Percentiles rank a stretch among this genome's conserved stretches.
Conservation (phyloP, 257 asterid genomes). For the Craterostigma plantagineum region DNA sequence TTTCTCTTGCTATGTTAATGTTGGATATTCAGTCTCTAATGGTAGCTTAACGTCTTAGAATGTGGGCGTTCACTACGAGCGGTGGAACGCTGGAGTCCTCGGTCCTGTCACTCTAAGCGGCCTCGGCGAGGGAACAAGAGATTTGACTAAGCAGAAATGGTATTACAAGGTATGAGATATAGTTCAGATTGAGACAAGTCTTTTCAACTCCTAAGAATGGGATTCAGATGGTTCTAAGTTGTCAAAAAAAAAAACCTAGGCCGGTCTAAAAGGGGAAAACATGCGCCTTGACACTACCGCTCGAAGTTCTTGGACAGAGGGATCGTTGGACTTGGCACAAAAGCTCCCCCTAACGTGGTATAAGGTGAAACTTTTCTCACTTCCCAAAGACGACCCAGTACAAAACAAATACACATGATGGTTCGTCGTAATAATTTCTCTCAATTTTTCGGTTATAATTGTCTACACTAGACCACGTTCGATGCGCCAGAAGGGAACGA, state of each 20-base stretch:
- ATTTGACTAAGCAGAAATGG: conserved; percentile 75
- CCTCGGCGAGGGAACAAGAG: conserved; percentile 59
- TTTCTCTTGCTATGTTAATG: neutral
- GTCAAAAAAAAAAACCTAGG: conserved; percentile 16
- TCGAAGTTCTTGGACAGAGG: conserved; percentile 69
- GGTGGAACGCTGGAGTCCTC: conserved; percentile 68
- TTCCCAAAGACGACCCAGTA: neutral
- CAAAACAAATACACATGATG: too few relatives aligned
- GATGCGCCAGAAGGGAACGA: conserved; percentile 60
- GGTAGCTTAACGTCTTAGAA: conserved; percentile 26
- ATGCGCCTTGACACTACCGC: conserved; percentile 25
- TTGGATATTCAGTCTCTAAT: neutral
- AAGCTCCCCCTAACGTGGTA: conserved; percentile 92
- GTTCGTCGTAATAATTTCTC: too few relatives aligned
- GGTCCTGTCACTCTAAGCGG: conserved; percentile 74
- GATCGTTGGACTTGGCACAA: conserved; percentile 42
- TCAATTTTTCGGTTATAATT: too few relatives aligned
- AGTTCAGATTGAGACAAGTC: neutral
- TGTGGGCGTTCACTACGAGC: conserved; percentile 65
- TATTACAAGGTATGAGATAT: conserved; percentile 36
- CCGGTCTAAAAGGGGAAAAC: conserved; percentile 70
- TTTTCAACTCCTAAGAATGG: neutral
- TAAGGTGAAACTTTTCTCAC: conserved; percentile 32
- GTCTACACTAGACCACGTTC: conserved; percentile 31
- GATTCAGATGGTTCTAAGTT: neutral